Conservation (phyloP, 2,329 filamentous ascomycete species). For the Xylogone sp. region DNA sequence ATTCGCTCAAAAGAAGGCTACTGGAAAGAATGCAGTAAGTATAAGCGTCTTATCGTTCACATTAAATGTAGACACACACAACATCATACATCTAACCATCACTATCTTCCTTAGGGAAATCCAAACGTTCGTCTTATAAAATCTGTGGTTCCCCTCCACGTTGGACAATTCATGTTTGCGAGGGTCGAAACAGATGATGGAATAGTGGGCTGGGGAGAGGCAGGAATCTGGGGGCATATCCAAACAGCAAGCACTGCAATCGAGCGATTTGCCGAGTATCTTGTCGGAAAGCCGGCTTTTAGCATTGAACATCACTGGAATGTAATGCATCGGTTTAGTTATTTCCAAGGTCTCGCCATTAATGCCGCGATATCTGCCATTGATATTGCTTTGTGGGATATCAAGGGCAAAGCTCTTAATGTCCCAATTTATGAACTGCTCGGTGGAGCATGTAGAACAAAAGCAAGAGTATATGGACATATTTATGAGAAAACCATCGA, state of each 20-base stretch:
- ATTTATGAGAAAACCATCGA: not conserved
- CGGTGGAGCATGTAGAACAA: not conserved
- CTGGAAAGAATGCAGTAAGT: too few relatives aligned
- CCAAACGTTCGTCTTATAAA: not conserved
- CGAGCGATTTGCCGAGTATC: not conserved
- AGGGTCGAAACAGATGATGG: not conserved
- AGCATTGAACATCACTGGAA: not conserved
- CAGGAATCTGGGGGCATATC: not conserved
- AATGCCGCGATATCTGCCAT: not conserved
- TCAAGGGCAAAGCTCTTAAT: not conserved
- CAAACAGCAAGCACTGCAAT: not conserved
- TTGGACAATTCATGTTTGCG: not conserved
- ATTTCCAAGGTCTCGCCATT: not conserved
- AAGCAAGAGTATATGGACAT: not conserved
- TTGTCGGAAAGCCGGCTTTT: not conserved
- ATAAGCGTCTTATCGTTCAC: too few relatives aligned
- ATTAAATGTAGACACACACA: too few relatives aligned
- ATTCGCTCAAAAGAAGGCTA: too few relatives aligned
- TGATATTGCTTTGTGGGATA: not conserved
- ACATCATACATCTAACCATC: too few relatives aligned
- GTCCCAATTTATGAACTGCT: not conserved
- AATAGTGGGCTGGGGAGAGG: not conserved
- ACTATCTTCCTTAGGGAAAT: too few relatives aligned
- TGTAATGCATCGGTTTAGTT: not conserved
- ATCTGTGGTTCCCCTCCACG: not conserved